These are phyloP conservation scores for Lachnellula hyalina DNA, from an alignment of 2,329 filamentous ascomycete genomes.

Conservation along the genomic window DNA sequence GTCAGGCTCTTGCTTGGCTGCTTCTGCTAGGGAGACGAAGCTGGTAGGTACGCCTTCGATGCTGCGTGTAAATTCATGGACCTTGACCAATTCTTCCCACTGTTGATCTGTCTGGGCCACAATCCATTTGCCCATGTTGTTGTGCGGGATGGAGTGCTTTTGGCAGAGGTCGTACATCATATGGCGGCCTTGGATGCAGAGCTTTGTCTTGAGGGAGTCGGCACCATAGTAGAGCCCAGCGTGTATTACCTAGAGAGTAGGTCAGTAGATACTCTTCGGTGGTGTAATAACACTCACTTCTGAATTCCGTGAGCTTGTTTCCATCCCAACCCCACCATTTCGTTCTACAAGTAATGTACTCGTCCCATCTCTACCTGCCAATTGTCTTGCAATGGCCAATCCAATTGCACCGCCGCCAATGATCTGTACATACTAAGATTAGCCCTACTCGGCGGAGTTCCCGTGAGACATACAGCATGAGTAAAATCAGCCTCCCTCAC, in stretches of 20 bases:
- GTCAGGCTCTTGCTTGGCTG: conserved; percentile 61
- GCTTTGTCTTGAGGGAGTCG: conserved; percentile 69
- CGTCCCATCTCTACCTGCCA: conserved; percentile 53
- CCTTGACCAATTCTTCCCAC: conserved; percentile 39
- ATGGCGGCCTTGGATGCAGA: conserved; percentile 74
- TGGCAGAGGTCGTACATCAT: conserved; percentile 76
- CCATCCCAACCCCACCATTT: conserved; percentile 58
- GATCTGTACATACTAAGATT: conserved; percentile 18
- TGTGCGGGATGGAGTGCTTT: conserved; percentile 60
- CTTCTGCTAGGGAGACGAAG: conserved; percentile 62
- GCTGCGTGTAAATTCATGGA: conserved; percentile 41
- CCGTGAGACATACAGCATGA: conserved; percentile 27
- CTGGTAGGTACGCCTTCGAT: conserved; percentile 59
- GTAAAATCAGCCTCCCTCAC: conserved; percentile 28
- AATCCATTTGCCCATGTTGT: conserved; percentile 86
- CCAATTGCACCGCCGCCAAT: conserved; percentile 66
- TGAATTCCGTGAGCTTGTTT: conserved; percentile 68
- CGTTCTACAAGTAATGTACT: conserved; percentile 64
- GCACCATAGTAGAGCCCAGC: conserved; percentile 70
- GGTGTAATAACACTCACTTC: conserved; percentile 37
- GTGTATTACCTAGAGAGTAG: conserved; percentile 69
- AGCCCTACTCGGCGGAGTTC: neutral
- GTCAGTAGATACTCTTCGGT: neutral
- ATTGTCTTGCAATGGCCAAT: conserved; percentile 57
- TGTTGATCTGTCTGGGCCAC: conserved; percentile 77